Evolutionary conservation across 176 grass and related monocot genomes (phyloP), one percentile per base, ranked within the genome.

Genomic region (Stipa capillata): DNA sequence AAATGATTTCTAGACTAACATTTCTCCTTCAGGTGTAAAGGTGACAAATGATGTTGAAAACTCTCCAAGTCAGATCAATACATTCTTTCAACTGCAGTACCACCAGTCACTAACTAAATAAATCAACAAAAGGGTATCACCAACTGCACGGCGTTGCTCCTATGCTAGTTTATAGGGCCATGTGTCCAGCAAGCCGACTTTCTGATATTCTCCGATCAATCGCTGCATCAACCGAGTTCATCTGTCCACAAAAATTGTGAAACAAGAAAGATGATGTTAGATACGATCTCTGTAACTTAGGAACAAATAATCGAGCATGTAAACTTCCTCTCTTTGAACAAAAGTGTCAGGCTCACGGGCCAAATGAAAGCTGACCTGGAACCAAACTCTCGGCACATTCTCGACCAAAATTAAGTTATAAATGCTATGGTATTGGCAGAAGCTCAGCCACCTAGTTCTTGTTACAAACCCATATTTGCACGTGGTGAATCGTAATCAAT

Each of bases 311-410:
- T 2, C 4, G 16, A 48, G 63, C 82, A 85, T 45, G 41, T 49
- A 73, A 56, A 73, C 25, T 73, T 84, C 45, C 57, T 71, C 29
- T 85, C 23, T 50, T 57, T 34, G 78, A 59, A 76, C 53, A 89
- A 74, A 79, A 80, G 61, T 86, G 86, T 66, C 85, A 88, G 73
- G 83, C 85, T 87, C 87, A 76, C 73, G 79, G 87, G 60, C 82
- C 87, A 58, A 89, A 88, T 65, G 80, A 91, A 99, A 91, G 92
- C 96, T 99, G 90, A 99, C 96, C 96, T 99, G 96, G 65, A 87
- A 82, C 85, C 89, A 90, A 85, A 87, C 56, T 82, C 86, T 84
- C 74, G 36, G 81, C 83, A 86, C 74, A 93, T 81, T 89, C 85
- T 83, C 74, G 88, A 81, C 83, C 90, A 95, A 97, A 93, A 86